A percentile compares a stretch with the other conserved stretches of the same genome.
phyloP scores from a whole-genome alignment of 495 filamentous ascomycete species.

The Neohortaea acidophila region DNA sequence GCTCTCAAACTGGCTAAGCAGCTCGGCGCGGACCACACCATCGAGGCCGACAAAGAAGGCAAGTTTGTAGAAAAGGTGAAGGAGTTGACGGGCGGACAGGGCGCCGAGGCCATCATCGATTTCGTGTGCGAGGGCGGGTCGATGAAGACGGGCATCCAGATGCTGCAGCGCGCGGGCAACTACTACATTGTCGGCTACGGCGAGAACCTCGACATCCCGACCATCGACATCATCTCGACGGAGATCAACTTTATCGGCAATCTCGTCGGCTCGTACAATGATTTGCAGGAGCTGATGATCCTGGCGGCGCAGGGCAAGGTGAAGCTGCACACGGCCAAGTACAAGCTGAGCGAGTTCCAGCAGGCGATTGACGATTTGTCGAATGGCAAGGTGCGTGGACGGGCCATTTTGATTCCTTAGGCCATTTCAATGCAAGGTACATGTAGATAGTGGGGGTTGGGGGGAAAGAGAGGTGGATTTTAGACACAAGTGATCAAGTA shows the following conservation, averaged over 20 bases:
- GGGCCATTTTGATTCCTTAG: no score
- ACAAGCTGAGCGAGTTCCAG: no score
- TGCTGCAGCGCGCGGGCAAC: conserved; percentile 7
- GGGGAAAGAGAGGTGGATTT: no score
- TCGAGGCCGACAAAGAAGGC: conserved; percentile 5
- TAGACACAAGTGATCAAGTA: no score
- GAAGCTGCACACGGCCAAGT: conserved; percentile 6
- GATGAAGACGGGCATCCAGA: conserved; percentile 3
- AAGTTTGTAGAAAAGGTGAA: conserved; percentile 6
- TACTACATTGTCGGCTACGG: conserved; percentile 10
- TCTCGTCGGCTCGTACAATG: conserved; percentile 8
- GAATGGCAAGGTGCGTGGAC: no score
- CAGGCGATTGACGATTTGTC: no score
- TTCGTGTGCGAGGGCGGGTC: conserved; percentile 8
- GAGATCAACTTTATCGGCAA: conserved; percentile 9
- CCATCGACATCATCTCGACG: conserved; percentile 11
- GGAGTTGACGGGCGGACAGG: conserved; percentile 4
- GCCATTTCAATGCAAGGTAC: no score
- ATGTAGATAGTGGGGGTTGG: no score
- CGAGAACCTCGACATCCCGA: conserved; percentile 6
- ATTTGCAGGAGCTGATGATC: conserved; percentile 8
- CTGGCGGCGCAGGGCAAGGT: conserved; percentile 10
- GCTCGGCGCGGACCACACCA: conserved; percentile 5
- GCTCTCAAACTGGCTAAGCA: conserved; percentile 8
- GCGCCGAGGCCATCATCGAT: conserved; percentile 9